Percentiles rank a stretch among this genome's conserved stretches.
Conservation (phyloP, 139 green algal species). For the Micractinium sp. region DNA sequence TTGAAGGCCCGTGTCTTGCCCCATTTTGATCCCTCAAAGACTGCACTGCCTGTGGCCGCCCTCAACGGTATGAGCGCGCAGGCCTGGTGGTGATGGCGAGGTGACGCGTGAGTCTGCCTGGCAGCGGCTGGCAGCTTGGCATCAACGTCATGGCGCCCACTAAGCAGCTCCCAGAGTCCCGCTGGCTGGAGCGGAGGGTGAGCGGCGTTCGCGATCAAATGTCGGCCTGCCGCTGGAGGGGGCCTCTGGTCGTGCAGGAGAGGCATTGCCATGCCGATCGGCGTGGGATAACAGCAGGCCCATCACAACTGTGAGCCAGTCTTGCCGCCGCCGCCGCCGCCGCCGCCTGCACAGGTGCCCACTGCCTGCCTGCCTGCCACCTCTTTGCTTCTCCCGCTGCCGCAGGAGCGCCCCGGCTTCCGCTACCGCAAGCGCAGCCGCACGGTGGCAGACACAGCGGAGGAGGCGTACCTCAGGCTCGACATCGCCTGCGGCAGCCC, state of each 20-base stretch:
- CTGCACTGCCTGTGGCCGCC: too few species aligned
- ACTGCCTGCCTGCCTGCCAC: background rate
- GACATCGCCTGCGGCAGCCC: slow-evolving; percentile 48
- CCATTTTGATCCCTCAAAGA: background rate
- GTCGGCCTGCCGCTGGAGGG: too few species aligned
- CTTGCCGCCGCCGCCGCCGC: background rate
- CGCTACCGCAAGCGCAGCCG: slow-evolving; percentile 51
- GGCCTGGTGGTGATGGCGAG: too few species aligned
- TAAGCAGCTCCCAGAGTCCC: background rate
- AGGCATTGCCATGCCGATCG: too few species aligned
- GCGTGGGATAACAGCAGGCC: too few species aligned
- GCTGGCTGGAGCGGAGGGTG: slow-evolving; percentile 8
- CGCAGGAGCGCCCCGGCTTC: slow-evolving; percentile 28
- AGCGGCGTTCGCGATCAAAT: background rate
- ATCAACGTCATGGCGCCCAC: background rate
- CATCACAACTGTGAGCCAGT: background rate
- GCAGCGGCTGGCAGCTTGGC: background rate
- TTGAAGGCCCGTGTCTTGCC: too few species aligned
- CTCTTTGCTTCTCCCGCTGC: too few species aligned
- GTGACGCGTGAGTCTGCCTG: too few species aligned
- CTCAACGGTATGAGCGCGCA: too few species aligned
- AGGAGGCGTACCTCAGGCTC: slow-evolving; percentile 51
- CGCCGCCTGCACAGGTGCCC: background rate
- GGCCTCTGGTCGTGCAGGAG: too few species aligned
- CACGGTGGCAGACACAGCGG: slow-evolving; percentile 34